Conservation (phyloP, 257 asterid species). For the Salvia hispanica region DNA sequence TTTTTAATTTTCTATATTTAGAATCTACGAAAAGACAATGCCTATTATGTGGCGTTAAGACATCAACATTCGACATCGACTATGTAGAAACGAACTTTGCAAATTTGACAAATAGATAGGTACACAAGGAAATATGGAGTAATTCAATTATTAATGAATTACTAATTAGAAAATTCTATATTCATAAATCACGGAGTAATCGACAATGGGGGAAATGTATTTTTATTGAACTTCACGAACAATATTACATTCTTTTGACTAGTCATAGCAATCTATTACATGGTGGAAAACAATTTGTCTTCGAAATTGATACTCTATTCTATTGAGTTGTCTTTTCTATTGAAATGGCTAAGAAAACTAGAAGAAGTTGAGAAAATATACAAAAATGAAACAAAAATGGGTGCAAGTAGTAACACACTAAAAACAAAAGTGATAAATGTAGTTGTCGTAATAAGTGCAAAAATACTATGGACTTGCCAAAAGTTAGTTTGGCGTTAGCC, state of each 20-base stretch:
- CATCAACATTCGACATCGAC: too few species aligned
- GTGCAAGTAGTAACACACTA: slow-evolving; percentile 24
- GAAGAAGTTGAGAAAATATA: slow-evolving; percentile 26
- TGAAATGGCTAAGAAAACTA: slow-evolving; percentile 35
- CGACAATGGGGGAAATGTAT: neutral
- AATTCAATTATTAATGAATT: too few species aligned
- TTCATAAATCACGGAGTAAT: too few species aligned
- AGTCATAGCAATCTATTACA: slow-evolving; percentile 14
- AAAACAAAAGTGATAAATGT: slow-evolving; percentile 35
- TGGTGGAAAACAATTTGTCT: slow-evolving; percentile 26
- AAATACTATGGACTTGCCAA: slow-evolving; percentile 20
- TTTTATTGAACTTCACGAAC: neutral
- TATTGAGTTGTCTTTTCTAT: slow-evolving; percentile 39
- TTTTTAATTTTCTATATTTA: too few species aligned
- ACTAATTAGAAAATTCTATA: too few species aligned
- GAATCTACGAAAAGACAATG: too few species aligned
- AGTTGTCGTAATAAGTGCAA: slow-evolving; percentile 31
- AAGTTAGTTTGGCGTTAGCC: slow-evolving; percentile 27
- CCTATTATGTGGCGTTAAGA: too few species aligned
- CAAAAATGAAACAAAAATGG: slow-evolving; percentile 20
- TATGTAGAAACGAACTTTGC: too few species aligned
- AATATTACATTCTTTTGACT: neutral
- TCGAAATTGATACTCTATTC: slow-evolving; percentile 27
- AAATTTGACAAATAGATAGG: too few species aligned
- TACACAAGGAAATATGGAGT: too few species aligned